A percentile compares a stretch with the other conserved stretches of the same genome.
Evolutionary conservation across 805 yeast species (phyloP).

Genomic region (Saccharomyces cerevisiae): DNA sequence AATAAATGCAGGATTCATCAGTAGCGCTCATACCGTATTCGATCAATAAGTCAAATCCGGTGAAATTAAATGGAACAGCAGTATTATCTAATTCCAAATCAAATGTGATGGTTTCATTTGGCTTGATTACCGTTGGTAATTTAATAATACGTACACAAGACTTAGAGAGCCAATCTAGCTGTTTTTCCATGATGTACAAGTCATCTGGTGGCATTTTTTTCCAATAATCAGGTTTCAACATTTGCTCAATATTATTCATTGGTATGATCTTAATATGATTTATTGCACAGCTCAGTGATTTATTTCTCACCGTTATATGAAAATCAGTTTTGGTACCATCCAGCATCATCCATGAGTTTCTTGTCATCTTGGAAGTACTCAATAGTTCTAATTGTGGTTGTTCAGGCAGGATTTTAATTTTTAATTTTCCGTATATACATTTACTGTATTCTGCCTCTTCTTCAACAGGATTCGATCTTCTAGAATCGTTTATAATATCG

Average conservation of each 20-base stretch:
- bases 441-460: slow-evolving; percentile 1
- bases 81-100: slow-evolving; percentile 21
- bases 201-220: slow-evolving; percentile 23
- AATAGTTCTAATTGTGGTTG: slow-evolving; percentile 25
- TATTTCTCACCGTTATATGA: slow-evolving; percentile 19
- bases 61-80: slow-evolving; percentile 16
- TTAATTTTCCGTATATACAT: slow-evolving; percentile 3
- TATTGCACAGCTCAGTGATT: slow-evolving; percentile 20
- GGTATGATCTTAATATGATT: slow-evolving; percentile 20
- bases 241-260: slow-evolving; percentile 18
- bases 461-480: not conserved
- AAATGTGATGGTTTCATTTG: slow-evolving; percentile 18
- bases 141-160: slow-evolving; percentile 13
- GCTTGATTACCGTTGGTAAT: slow-evolving; percentile 15
- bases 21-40: slow-evolving; percentile 23
- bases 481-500: slow-evolving; percentile 4
- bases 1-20: slow-evolving; percentile 11
- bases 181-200: slow-evolving; percentile 20
- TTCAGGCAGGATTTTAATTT: slow-evolving; percentile 22
- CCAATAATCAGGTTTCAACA: slow-evolving; percentile 25
- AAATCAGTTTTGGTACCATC: slow-evolving; percentile 25
- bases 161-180: slow-evolving; percentile 18
- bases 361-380: slow-evolving; percentile 18
- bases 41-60: slow-evolving; percentile 17
- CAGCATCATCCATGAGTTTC: slow-evolving; percentile 24